Conservation (phyloP, 257 asterid genomes). For the Solanum habrochaites region DNA sequence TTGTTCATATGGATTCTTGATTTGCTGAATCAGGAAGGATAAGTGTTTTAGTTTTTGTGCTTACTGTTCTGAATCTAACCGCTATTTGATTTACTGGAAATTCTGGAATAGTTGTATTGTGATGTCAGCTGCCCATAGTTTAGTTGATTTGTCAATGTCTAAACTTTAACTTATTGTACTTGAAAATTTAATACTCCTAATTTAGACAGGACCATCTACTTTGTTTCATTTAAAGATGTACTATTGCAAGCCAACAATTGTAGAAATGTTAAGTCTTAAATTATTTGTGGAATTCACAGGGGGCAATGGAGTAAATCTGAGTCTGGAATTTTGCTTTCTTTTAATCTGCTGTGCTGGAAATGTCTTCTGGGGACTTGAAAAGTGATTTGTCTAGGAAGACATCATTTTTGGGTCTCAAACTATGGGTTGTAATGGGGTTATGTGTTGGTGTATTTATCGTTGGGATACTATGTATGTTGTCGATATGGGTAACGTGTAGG, state of each 20-base stretch:
- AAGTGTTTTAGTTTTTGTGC: neutral
- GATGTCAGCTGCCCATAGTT: neutral
- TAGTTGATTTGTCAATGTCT: neutral
- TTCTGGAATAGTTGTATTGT: neutral
- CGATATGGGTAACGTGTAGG: constrained; percentile 60
- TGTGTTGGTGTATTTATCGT: constrained; percentile 67
- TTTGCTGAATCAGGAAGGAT: neutral
- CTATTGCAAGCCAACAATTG: neutral
- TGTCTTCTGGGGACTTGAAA: constrained; percentile 50
- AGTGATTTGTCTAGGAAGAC: constrained; percentile 49
- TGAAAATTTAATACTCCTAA: neutral
- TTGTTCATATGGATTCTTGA: neutral
- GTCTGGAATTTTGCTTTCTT: neutral
- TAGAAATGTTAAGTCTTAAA: neutral
- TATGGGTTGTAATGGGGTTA: constrained; percentile 80
- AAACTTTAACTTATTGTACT: neutral
- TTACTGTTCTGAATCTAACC: neutral
- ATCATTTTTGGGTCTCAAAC: constrained; percentile 51
- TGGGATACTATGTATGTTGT: constrained; percentile 57
- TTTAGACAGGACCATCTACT: neutral
- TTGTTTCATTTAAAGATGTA: neutral
- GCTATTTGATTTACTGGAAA: neutral
- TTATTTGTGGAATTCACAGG: constrained; percentile 35
- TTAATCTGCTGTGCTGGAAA: constrained; percentile 16
- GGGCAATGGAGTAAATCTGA: constrained; percentile 23